phyloP scores from a whole-genome alignment of 768 basidiomycete species.

The Sporobolomyces pararoseus region DNA sequence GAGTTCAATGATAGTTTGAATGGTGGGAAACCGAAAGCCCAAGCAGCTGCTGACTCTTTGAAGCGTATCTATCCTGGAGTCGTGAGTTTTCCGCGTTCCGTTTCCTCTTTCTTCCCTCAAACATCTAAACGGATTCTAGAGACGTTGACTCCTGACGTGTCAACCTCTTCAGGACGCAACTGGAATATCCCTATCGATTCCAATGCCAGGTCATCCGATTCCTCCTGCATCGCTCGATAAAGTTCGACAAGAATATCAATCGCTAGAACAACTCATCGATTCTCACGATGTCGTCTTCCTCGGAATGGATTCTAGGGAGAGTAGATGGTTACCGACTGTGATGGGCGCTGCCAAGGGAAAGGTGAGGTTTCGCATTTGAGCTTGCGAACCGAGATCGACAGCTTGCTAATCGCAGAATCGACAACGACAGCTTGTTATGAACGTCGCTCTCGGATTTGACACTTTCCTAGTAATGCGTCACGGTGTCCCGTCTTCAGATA shows the following conservation, averaged over 20 bases:
- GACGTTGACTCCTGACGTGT: neutral
- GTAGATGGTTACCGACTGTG: conserved; percentile 91
- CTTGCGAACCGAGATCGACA: no score
- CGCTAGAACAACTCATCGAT: conserved; percentile 72
- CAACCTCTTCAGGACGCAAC: conserved; percentile 62
- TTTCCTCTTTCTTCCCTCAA: neutral
- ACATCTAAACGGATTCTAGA: no score
- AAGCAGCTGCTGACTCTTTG: conserved; percentile 76
- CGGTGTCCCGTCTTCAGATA: conserved; percentile 55
- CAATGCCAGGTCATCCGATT: conserved; percentile 97
- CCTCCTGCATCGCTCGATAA: conserved; percentile 58
- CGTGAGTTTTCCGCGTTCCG: conserved; percentile 55
- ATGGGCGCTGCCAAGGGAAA: conserved; percentile 79
- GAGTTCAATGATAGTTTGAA: conserved; percentile 88
- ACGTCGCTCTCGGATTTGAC: conserved; percentile 92
- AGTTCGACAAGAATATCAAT: conserved; percentile 63
- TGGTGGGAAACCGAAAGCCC: conserved; percentile 90
- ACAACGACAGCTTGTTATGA: conserved; percentile 90
- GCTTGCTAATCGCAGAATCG: no score
- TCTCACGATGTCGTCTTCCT: conserved; percentile 86
- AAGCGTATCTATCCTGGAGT: conserved; percentile 90
- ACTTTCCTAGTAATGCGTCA: conserved; percentile 96
- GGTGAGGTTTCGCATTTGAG: conserved; percentile 53
- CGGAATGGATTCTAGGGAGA: conserved; percentile 97
- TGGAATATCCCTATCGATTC: conserved; percentile 74